Evolutionary conservation across 345 rosid genomes (phyloP).

Genomic region (Aquilaria malaccensis): DNA sequence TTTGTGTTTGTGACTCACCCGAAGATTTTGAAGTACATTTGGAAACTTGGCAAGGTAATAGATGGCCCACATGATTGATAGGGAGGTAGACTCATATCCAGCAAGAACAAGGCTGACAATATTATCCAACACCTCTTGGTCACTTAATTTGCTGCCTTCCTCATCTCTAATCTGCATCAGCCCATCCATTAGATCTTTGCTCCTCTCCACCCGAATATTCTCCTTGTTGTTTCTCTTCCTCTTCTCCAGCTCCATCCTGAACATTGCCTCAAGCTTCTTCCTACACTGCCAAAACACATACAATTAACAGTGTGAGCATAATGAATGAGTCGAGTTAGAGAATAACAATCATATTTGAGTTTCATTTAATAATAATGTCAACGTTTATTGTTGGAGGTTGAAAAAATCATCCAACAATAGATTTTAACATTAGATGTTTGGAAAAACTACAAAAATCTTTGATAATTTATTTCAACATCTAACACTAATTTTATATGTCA

Average conservation of each 20-base stretch:
- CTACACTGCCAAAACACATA: slow-evolving; percentile 14
- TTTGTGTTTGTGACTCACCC: slow-evolving; percentile 8
- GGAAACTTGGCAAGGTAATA: slow-evolving; percentile 34
- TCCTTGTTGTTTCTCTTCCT: slow-evolving; percentile 12
- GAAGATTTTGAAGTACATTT: slow-evolving; percentile 16
- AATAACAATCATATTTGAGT: too few species aligned
- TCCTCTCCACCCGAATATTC: background rate
- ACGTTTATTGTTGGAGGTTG: too few species aligned
- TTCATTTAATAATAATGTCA: too few species aligned
- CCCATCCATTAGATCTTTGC: slow-evolving; percentile 33
- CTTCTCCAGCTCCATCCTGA: slow-evolving; percentile 20
- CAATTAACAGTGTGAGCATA: too few species aligned
- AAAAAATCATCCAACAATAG: too few species aligned
- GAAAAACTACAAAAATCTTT: too few species aligned
- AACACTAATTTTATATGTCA: background rate
- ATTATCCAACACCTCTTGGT: slow-evolving; percentile 33
- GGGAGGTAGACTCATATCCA: slow-evolving; percentile 25
- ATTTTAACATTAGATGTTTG: too few species aligned
- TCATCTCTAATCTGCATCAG: slow-evolving; percentile 30
- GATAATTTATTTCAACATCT: too few species aligned
- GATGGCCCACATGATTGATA: slow-evolving; percentile 33
- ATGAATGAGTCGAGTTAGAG: too few species aligned
- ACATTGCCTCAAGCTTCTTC: slow-evolving; percentile 19
- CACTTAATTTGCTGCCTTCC: slow-evolving; percentile 25
- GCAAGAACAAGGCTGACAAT: slow-evolving; percentile 26